Evolutionary conservation across 2,329 filamentous ascomycete genomes (phyloP), one percentile per base, ranked within the genome.

Genomic region (Colletotrichum gigasporum): DNA sequence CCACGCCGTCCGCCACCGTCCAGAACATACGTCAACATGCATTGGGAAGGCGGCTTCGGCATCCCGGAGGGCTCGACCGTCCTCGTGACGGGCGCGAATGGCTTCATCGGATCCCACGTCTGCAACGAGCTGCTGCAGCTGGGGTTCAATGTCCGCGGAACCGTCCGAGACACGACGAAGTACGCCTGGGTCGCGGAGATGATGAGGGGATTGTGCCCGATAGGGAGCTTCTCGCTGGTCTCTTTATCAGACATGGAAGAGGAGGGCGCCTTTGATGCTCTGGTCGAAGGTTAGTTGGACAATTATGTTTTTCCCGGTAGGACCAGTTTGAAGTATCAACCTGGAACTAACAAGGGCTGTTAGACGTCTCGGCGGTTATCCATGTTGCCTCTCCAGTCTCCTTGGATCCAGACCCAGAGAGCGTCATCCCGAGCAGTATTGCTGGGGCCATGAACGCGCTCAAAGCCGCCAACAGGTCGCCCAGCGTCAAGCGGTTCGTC

Each of bases 71-170:
- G 59, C 41, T 52, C 59, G 5, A 58, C 45, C 7, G 69, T 81
- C 22, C 73, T 76, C 18, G 78, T 81, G 34, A 81, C 79, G 3
- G 79, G 79, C 20, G 76, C 75, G 61, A 82, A 80, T 65, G 79
- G 79, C 63, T 79, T 80, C 66, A 76, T 80, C 35, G 79, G 75
- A 10, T 75, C 77, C 39, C 78, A 80, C 65, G 75, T 77, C 52
- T 71, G 75, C 50, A 75, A 76, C 2, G 69, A 72, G 1, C 70
- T 81, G 11, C 72, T 82, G 2, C 28, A 67, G 2, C 63, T 73
- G 1, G 79, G 78, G 2, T 79, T 78, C 62, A 68, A 58, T 7
- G 79, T 81, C 14, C 71, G 78, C 16, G 79, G 79, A 22, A 80
- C 79, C 9, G 79, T 79, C 3, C 74, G 78, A 14, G 71, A 70